Percentiles rank a stretch among this genome's conserved stretches.
phyloP scores from a whole-genome alignment of 257 asterid species.

The Scutellaria minor region DNA sequence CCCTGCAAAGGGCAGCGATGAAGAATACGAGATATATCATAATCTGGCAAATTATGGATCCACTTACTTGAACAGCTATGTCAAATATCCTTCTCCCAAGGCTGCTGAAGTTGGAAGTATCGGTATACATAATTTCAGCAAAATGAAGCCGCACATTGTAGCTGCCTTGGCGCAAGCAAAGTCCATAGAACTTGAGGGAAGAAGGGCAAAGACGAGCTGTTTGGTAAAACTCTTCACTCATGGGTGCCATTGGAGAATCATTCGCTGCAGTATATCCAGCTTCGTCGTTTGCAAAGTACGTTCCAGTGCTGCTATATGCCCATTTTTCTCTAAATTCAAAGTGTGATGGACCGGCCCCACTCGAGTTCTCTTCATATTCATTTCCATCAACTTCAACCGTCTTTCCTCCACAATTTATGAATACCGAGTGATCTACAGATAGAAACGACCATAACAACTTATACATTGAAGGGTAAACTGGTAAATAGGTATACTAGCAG shows the following conservation, averaged over 20 bases:
- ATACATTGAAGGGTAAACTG: background rate
- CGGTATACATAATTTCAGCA: constrained; percentile 75
- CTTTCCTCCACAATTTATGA: constrained; percentile 86
- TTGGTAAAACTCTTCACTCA: constrained; percentile 51
- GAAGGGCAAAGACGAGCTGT: constrained; percentile 83
- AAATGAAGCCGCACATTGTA: constrained; percentile 87
- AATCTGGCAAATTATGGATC: constrained; percentile 1
- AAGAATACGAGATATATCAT: background rate
- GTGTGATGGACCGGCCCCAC: constrained; percentile 56
- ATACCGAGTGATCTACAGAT: constrained; percentile 62
- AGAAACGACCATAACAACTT: constrained; percentile 22
- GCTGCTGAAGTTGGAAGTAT: constrained; percentile 62
- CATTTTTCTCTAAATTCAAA: constrained; percentile 52
- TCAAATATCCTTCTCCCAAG: constrained; percentile 82
- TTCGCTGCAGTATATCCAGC: constrained; percentile 40
- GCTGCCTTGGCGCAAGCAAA: constrained; percentile 80
- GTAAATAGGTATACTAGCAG: background rate
- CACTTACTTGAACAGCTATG: constrained; percentile 84
- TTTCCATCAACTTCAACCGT: constrained; percentile 50
- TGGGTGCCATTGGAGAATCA: constrained; percentile 36
- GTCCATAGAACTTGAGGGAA: constrained; percentile 78
- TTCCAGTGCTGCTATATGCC: constrained; percentile 89
- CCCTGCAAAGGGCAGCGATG: constrained; percentile 56
- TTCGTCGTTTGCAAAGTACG: constrained; percentile 17
- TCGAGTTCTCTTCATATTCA: constrained; percentile 58